Conservation (phyloP, 768 basidiomycete genomes). For the Clavaria fumosa region DNA sequence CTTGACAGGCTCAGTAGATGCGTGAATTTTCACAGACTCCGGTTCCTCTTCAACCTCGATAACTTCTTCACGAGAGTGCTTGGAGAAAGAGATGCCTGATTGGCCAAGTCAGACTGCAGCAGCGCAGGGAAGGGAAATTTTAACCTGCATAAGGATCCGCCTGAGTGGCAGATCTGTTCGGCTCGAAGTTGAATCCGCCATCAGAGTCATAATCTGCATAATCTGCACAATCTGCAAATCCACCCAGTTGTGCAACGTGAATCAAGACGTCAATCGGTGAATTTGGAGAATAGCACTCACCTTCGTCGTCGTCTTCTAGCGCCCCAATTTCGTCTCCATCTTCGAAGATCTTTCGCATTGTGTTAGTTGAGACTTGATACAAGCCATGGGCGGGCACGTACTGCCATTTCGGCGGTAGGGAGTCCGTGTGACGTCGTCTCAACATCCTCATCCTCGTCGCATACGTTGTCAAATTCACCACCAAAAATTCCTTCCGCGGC, state of each 20-base stretch:
- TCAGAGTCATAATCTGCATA: slow-evolving; percentile 79
- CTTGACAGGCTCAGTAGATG: slow-evolving; percentile 31
- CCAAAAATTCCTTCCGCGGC: slow-evolving; percentile 79
- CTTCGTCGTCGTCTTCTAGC: slow-evolving; percentile 42
- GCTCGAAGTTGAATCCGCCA: slow-evolving; percentile 33
- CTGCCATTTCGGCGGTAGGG: too few species aligned
- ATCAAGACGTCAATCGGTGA: neutral
- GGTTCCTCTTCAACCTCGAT: slow-evolving; percentile 82
- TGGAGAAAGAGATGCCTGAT: slow-evolving; percentile 85
- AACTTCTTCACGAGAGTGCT: slow-evolving; percentile 81
- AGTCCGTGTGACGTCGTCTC: slow-evolving; percentile 23
- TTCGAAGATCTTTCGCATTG: neutral
- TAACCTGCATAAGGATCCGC: slow-evolving; percentile 84
- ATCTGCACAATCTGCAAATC: too few species aligned
- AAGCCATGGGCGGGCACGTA: neutral
- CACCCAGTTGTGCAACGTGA: slow-evolving; percentile 23
- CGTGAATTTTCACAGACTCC: slow-evolving; percentile 32
- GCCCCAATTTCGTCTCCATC: neutral
- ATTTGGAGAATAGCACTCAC: slow-evolving; percentile 15
- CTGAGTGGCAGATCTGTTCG: slow-evolving; percentile 29
- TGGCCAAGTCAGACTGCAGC: slow-evolving; percentile 6
- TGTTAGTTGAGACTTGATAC: slow-evolving; percentile 1
- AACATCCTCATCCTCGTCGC: slow-evolving; percentile 40
- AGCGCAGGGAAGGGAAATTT: slow-evolving; percentile 7
- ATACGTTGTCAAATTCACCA: slow-evolving; percentile 68